Conservation (phyloP, 176 grass and related monocot genomes). For the Typha latifolia region DNA sequence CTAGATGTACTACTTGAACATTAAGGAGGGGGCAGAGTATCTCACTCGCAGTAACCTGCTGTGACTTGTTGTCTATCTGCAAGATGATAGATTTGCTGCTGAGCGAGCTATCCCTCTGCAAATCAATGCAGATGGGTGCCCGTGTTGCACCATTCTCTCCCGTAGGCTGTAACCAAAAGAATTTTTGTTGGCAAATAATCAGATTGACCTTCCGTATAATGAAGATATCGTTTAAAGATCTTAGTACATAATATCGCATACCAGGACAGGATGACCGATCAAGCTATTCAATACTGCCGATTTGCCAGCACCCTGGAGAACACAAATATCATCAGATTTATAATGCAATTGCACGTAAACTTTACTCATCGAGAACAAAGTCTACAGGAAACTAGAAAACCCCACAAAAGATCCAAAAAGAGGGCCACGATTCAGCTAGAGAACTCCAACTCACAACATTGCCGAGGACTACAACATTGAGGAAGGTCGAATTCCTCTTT, state of each 20-base stretch:
- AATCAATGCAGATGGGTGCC: slow-evolving; percentile 74
- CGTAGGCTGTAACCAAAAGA: slow-evolving; percentile 49
- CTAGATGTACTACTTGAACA: neutral
- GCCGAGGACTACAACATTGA: slow-evolving; percentile 89
- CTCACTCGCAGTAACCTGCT: slow-evolving; percentile 97
- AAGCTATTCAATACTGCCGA: slow-evolving; percentile 90
- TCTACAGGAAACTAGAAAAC: neutral
- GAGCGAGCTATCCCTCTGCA: slow-evolving; percentile 63
- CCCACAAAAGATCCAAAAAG: neutral
- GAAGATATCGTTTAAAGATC: slow-evolving; percentile 6
- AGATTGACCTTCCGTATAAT: slow-evolving; percentile 20
- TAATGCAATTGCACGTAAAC: neutral
- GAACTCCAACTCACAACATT: slow-evolving; percentile 64
- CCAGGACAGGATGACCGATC: slow-evolving; percentile 91
- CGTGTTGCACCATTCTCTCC: slow-evolving; percentile 94
- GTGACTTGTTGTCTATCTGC: slow-evolving; percentile 96
- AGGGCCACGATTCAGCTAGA: neutral
- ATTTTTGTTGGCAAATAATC: neutral
- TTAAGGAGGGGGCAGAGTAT: slow-evolving; percentile 9
- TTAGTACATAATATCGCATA: slow-evolving; percentile 20
- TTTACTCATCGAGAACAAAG: neutral
- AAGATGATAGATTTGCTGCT: slow-evolving; percentile 83
- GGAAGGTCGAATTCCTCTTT: slow-evolving; percentile 68
- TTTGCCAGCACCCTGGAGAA: slow-evolving; percentile 80
- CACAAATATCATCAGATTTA: slow-evolving; percentile 2